phyloP scores from a whole-genome alignment of 768 basidiomycete species.

The Gautieria morchelliformis region DNA sequence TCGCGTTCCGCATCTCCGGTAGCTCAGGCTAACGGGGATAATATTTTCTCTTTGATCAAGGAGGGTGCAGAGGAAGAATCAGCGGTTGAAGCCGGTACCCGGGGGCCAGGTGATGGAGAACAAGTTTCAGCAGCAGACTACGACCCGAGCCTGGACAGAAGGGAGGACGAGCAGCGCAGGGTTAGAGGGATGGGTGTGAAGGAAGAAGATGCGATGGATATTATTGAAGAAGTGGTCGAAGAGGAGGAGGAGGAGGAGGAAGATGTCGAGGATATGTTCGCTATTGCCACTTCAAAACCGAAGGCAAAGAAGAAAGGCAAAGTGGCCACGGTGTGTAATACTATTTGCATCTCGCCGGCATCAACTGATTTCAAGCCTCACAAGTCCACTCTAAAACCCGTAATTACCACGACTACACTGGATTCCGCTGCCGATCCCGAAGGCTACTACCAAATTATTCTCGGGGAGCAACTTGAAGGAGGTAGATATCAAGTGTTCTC shows the following conservation, averaged over 20 bases:
- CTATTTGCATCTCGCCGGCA: not conserved
- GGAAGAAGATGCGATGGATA: conserved; percentile 34
- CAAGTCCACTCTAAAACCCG: conserved; percentile 26
- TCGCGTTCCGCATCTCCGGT: conserved; percentile 16
- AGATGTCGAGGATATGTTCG: conserved; percentile 95
- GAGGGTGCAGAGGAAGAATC: conserved; percentile 42
- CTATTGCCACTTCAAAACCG: conserved; percentile 40
- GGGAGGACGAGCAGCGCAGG: conserved; percentile 74
- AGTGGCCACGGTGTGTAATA: conserved; percentile 16
- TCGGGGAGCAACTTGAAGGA: conserved; percentile 88
- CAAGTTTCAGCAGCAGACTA: conserved; percentile 92
- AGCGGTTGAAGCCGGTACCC: conserved; percentile 30
- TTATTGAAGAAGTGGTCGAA: conserved; percentile 41
- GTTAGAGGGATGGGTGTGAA: conserved; percentile 34
- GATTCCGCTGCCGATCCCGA: conserved; percentile 92
- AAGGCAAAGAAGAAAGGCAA: conserved; percentile 55
- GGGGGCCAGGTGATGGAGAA: conserved; percentile 39
- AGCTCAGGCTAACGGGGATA: conserved; percentile 8
- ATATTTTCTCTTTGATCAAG: conserved; percentile 61
- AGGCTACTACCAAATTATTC: conserved; percentile 90
- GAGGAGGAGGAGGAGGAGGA: conserved; percentile 59
- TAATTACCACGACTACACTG: conserved; percentile 63
- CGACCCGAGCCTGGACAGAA: conserved; percentile 72
- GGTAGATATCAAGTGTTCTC: conserved; percentile 93
- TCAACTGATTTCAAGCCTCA: not conserved